phyloP scores from a whole-genome alignment of 2,329 filamentous ascomycete genomes.

The Ophiognomonia clavigignenti-juglandacearum region DNA sequence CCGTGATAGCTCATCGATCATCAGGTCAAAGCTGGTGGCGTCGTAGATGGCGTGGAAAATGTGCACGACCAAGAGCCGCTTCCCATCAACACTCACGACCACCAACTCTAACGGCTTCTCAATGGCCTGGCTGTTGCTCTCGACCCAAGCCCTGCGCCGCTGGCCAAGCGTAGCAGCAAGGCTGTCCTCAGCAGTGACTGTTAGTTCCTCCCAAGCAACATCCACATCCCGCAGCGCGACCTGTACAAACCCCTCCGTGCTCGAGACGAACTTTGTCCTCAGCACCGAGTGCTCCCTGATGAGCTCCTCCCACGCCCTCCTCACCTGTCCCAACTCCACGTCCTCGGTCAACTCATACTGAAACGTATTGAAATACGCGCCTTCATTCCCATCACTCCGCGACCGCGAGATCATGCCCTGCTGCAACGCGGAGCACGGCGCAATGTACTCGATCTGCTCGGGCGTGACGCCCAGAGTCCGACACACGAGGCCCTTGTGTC shows the following conservation, averaged over 20 bases:
- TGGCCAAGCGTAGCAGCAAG: conserved; percentile 29
- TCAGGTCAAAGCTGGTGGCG: conserved; percentile 67
- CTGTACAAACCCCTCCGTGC: conserved; percentile 73
- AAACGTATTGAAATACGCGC: conserved; percentile 76
- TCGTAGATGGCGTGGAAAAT: conserved; percentile 89
- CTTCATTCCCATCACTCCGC: conserved; percentile 44
- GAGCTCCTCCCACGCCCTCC: conserved; percentile 52
- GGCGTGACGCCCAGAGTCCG: conserved; percentile 45
- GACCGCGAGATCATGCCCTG: conserved; percentile 78
- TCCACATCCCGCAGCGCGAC: conserved; percentile 48
- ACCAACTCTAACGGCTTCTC: conserved; percentile 48
- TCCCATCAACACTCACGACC: conserved; percentile 26
- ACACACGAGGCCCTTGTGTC: conserved; percentile 49
- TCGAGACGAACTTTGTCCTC: conserved; percentile 67
- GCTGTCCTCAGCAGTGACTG: conserved; percentile 22
- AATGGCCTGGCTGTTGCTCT: conserved; percentile 43
- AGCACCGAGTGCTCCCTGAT: conserved; percentile 57
- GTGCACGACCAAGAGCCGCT: conserved; percentile 50
- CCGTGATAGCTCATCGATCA: conserved; percentile 54
- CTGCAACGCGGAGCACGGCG: conserved; percentile 80
- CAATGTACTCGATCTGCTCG: conserved; percentile 63
- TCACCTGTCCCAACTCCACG: conserved; percentile 43
- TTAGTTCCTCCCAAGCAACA: conserved; percentile 40
- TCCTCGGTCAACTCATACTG: conserved; percentile 45
- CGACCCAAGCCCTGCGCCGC: conserved; percentile 47